A percentile compares a stretch with the other conserved stretches of the same genome.
Conservation (phyloP, 768 basidiomycete genomes). For the Termitomyces heimii region DNA sequence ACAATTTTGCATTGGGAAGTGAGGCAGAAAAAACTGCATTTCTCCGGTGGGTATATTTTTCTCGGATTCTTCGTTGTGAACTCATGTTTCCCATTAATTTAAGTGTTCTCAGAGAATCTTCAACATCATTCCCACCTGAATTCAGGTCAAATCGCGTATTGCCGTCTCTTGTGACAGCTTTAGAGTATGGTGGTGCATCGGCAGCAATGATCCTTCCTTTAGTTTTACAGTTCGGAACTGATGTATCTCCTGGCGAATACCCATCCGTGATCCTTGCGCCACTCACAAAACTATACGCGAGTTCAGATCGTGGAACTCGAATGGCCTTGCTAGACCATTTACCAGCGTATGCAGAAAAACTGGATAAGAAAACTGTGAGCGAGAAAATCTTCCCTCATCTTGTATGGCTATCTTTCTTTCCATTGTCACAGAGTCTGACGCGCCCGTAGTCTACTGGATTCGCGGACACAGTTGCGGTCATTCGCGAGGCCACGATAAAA, state of each 20-base stretch:
- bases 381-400: slow-evolving; percentile 93
- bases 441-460: slow-evolving; percentile 86
- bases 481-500: slow-evolving; percentile 92
- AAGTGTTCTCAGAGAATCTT: slow-evolving; percentile 75
- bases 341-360: slow-evolving; percentile 75
- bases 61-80: slow-evolving; percentile 1
- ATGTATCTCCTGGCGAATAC: slow-evolving; percentile 68
- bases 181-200: slow-evolving; percentile 74
- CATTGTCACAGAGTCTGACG: neutral
- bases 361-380: slow-evolving; percentile 79
- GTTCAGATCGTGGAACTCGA: slow-evolving; percentile 87
- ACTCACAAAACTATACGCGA: slow-evolving; percentile 78
- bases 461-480: slow-evolving; percentile 87
- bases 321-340: slow-evolving; percentile 92
- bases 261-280: slow-evolving; percentile 63
- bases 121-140: slow-evolving; percentile 76
- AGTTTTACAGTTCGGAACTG: slow-evolving; percentile 73
- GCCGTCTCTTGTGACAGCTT: slow-evolving; percentile 73
- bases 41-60: slow-evolving; percentile 44
- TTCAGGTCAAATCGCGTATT: slow-evolving; percentile 84
- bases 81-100: slow-evolving; percentile 5
- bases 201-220: slow-evolving; percentile 79
- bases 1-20: slow-evolving; percentile 74
- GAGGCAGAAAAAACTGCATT: slow-evolving; percentile 76
- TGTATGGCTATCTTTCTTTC: slow-evolving; percentile 35